phyloP scores from a whole-genome alignment of 202 grass and related monocot genomes.

The Carex arenaria region DNA sequence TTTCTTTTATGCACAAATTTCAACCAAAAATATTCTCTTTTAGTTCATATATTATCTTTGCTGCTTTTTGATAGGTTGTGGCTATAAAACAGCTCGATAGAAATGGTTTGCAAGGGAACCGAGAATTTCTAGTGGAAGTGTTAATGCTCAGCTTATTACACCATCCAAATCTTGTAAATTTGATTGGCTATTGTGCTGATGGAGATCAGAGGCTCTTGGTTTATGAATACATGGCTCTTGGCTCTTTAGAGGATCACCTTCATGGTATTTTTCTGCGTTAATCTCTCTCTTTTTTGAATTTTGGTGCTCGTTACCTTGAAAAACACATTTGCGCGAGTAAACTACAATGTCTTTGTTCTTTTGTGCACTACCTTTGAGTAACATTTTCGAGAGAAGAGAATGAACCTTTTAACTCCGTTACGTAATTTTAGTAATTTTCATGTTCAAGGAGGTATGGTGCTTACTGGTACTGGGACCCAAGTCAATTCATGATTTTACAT shows the following conservation, averaged over 20 bases:
- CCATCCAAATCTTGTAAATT: constrained; percentile 86
- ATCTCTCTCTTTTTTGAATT: neutral
- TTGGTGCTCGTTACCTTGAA: neutral
- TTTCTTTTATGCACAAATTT: neutral
- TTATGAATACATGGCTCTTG: constrained; percentile 90
- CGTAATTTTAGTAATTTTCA: neutral
- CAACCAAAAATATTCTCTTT: neutral
- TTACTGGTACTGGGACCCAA: neutral
- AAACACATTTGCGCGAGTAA: neutral
- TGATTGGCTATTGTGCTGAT: constrained; percentile 74
- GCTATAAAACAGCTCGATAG: constrained; percentile 82
- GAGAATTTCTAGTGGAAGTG: constrained; percentile 72
- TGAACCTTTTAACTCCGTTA: neutral
- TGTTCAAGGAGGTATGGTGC: neutral
- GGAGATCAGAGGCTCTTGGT: constrained; percentile 74
- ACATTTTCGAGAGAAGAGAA: neutral
- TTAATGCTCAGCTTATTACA: constrained; percentile 56
- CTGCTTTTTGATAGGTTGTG: constrained; percentile 48
- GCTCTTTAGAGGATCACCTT: constrained; percentile 65
- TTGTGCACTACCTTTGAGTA: neutral
- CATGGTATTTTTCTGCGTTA: constrained; percentile 48
- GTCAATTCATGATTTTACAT: neutral
- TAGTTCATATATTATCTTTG: neutral
- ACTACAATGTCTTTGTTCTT: neutral
- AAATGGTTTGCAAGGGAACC: constrained; percentile 62